Conservation (phyloP, 208 protist species). For the Crithidia sp. region DNA sequence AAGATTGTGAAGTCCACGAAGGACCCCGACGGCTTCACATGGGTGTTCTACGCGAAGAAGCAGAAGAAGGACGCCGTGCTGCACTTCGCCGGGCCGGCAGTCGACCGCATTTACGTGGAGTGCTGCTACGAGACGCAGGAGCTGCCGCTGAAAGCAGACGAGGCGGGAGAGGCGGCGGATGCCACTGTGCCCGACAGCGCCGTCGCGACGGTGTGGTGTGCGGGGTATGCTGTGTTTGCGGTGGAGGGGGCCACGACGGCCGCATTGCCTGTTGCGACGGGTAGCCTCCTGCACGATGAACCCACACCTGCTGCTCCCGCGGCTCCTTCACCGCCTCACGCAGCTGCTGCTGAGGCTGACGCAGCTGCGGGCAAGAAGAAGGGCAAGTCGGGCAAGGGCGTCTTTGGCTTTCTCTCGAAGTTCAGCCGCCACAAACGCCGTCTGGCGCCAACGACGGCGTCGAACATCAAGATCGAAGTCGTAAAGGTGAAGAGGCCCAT, state of each 20-base stretch:
- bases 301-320: background rate
- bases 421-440: constrained; percentile 26
- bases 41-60: constrained; percentile 55
- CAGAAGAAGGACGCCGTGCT: constrained; percentile 29
- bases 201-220: constrained; percentile 60
- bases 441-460: constrained; percentile 17
- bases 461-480: constrained; percentile 42
- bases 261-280: constrained; percentile 38
- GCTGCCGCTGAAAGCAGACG: background rate
- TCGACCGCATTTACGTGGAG: constrained; percentile 75
- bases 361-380: background rate
- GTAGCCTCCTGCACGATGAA: constrained; percentile 50
- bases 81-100: constrained; percentile 40
- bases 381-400: constrained; percentile 6
- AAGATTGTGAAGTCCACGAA: constrained; percentile 38
- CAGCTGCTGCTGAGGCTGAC: background rate
- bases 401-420: background rate
- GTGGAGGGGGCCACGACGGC: constrained; percentile 33
- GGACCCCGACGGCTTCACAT: constrained; percentile 54
- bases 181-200: constrained; percentile 1
- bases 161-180: background rate
- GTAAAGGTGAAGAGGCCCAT: constrained; percentile 34
- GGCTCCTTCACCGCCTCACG: background rate
- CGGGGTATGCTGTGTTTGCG: constrained; percentile 60
- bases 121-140: constrained; percentile 71